Conservation (phyloP, 768 basidiomycete genomes). For the Trametes punicea region DNA sequence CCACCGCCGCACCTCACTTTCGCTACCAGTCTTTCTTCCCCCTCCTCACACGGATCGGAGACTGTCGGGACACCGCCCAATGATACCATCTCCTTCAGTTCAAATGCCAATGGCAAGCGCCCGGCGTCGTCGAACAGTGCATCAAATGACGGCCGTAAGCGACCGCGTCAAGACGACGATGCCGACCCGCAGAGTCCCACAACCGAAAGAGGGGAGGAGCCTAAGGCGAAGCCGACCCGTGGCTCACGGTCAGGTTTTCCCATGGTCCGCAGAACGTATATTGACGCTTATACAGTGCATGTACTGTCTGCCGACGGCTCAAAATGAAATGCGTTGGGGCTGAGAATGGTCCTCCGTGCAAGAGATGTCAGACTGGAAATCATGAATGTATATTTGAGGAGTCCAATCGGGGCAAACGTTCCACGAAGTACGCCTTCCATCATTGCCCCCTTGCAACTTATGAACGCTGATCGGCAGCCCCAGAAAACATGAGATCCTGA, state of each 20-base stretch:
- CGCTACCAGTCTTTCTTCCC: slow-evolving; percentile 64
- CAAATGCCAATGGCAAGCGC: slow-evolving; percentile 62
- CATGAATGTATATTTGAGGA: slow-evolving; percentile 98
- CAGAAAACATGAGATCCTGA: slow-evolving; percentile 83
- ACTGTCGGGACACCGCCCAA: slow-evolving; percentile 70
- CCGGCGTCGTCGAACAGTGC: slow-evolving; percentile 49
- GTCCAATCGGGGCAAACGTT: slow-evolving; percentile 89
- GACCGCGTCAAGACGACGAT: slow-evolving; percentile 57
- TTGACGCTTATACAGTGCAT: slow-evolving; percentile 55
- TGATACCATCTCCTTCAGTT: slow-evolving; percentile 47
- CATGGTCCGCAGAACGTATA: not conserved
- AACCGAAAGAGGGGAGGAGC: slow-evolving; percentile 51
- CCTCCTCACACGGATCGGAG: slow-evolving; percentile 78
- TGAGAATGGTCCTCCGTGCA: slow-evolving; percentile 89
- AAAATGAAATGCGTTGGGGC: slow-evolving; percentile 95
- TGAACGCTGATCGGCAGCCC: slow-evolving; percentile 30
- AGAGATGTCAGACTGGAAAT: slow-evolving; percentile 71
- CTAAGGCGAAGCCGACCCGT: slow-evolving; percentile 81
- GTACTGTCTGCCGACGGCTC: slow-evolving; percentile 85
- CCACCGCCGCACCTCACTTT: slow-evolving; percentile 53
- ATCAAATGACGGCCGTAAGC: slow-evolving; percentile 44
- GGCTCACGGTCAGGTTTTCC: slow-evolving; percentile 65
- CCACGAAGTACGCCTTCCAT: slow-evolving; percentile 59
- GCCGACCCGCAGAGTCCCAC: slow-evolving; percentile 43
- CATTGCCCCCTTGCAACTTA: slow-evolving; percentile 16